phyloP scores from a whole-genome alignment of 1,139 yeast species.

The Pichia sp. region DNA sequence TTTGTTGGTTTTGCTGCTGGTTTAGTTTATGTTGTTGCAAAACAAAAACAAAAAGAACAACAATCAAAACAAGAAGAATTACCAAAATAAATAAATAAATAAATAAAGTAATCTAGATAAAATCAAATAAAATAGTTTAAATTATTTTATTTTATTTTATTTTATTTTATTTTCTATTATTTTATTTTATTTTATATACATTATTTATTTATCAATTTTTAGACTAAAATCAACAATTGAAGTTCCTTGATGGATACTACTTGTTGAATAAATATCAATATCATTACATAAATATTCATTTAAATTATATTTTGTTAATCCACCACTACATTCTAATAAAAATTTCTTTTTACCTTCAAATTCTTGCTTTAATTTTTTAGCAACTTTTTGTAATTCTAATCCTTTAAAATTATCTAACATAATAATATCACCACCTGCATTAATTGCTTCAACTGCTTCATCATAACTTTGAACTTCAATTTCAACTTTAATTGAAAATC shows the following conservation, averaged over 20 bases:
- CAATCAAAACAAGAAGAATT: slow-evolving; percentile 60
- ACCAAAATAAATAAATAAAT: slow-evolving; percentile 26
- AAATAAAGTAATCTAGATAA: background rate
- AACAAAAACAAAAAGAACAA: slow-evolving; percentile 77
- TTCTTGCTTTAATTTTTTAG: slow-evolving; percentile 50
- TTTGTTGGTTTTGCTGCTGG: slow-evolving; percentile 92
- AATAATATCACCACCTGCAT: slow-evolving; percentile 92
- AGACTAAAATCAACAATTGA: slow-evolving; percentile 77
- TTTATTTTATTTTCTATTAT: background rate
- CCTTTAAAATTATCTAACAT: slow-evolving; percentile 90
- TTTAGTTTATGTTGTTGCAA: slow-evolving; percentile 88
- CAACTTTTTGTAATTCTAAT: slow-evolving; percentile 58
- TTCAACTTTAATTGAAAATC: slow-evolving; percentile 85
- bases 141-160: too few species aligned
- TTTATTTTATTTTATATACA: background rate
- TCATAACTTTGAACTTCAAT: slow-evolving; percentile 81
- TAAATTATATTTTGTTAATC: slow-evolving; percentile 68
- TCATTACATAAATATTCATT: slow-evolving; percentile 63
- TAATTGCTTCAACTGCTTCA: slow-evolving; percentile 89
- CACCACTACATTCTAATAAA: slow-evolving; percentile 87
- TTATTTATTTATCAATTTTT: slow-evolving; percentile 44
- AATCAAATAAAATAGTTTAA: too few species aligned
- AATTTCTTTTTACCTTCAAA: slow-evolving; percentile 44
- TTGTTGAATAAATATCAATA: slow-evolving; percentile 85
- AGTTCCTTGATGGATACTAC: slow-evolving; percentile 90